Base-by-base conservation (phyloP, 23 red algal genomes). In the Gracilaria gracilis region DNA sequence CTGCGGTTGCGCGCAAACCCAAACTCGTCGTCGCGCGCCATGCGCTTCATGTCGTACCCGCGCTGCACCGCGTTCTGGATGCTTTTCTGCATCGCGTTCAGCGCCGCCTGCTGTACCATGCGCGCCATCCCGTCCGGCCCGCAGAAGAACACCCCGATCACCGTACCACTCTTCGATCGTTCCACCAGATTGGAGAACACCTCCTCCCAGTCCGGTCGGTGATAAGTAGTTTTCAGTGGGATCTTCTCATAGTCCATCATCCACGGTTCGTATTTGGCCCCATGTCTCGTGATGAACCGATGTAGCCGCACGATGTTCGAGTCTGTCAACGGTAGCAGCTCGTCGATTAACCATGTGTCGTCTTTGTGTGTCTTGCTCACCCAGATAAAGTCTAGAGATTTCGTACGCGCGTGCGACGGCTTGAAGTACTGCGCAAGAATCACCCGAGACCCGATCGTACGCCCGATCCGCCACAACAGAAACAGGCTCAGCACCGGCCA, bases 301-400 rank as follows among this genome's bases (percentile, higher is more conserved):
- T 94, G 92, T 67, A 94, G 77, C 17, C 92, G 92, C 24, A 94
- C 92, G 49, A 81, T 94, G 50, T 87, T 82, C 33, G 92, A 86
- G 29, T 87, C 83, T 46, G 83, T 73, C 70, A 94, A 75, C 25
- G 92, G 92, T 23, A 94, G 74, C 29, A 95, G 64, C 71, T 95
- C 93, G n/a, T 90, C 77, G 34, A 95, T 74, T 39, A 95, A 77
- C 93, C 93, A 95, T 15, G 40, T 57, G 61, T 95, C 93, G 57
- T 95, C 85, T 34, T 83, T 33, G 42, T 89, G 85, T 25, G 84
- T 90, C 65, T 78, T 83, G 65, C 77, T 82, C 46, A 88, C 84
- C 93, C 93, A 95, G 35, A 95, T 88, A 35, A 83, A 95, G 85
- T 95, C 93, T 7, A 95, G 64, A n/a, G 93, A 90, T 61, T 88